These are phyloP conservation scores for Rhizopus sp. DNA, from an alignment of 371 early-diverging fungal genomes.

Conservation along the genomic window DNA sequence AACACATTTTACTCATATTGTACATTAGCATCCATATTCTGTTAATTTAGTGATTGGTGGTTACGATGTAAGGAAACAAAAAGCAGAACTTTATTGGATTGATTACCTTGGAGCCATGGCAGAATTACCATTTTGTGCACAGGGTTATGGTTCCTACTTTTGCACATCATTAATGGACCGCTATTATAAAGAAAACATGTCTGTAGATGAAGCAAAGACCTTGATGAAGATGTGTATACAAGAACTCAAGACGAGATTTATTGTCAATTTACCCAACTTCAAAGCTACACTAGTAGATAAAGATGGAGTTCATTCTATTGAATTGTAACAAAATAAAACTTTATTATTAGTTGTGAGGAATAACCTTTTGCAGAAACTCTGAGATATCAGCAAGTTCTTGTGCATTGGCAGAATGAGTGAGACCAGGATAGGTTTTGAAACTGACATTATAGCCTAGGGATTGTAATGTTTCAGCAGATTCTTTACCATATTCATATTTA, in stretches of 20 bases:
- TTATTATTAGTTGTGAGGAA: conserved; percentile 17
- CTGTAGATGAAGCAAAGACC: conserved; percentile 80
- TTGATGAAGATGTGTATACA: conserved; percentile 83
- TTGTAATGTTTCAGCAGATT: conserved; percentile 66
- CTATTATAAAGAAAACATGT: conserved; percentile 84
- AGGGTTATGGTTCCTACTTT: conserved; percentile 94
- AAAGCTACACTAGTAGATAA: conserved; percentile 83
- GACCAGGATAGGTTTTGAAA: conserved; percentile 76
- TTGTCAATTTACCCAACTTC: conserved; percentile 84
- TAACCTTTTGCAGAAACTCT: conserved; percentile 43
- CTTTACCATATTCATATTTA: conserved; percentile 67
- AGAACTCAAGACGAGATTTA: conserved; percentile 87
- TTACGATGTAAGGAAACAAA: conserved; percentile 70
- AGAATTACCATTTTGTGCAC: conserved; percentile 86
- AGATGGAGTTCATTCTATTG: conserved; percentile 77
- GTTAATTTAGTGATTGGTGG: conserved; percentile 93
- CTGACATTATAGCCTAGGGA: conserved; percentile 69
- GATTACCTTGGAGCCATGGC: conserved; percentile 88
- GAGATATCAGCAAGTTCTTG: conserved; percentile 79
- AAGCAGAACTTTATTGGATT: conserved; percentile 88
- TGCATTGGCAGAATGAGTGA: conserved; percentile 78
- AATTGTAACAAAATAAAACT: conserved; percentile 33
- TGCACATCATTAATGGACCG: conserved; percentile 92
- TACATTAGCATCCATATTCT: conserved; percentile 76
- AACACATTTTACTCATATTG: neutral